These are phyloP conservation scores for Penicillium sp. DNA, from an alignment of 2,329 filamentous ascomycete genomes.

Conservation along the genomic window DNA sequence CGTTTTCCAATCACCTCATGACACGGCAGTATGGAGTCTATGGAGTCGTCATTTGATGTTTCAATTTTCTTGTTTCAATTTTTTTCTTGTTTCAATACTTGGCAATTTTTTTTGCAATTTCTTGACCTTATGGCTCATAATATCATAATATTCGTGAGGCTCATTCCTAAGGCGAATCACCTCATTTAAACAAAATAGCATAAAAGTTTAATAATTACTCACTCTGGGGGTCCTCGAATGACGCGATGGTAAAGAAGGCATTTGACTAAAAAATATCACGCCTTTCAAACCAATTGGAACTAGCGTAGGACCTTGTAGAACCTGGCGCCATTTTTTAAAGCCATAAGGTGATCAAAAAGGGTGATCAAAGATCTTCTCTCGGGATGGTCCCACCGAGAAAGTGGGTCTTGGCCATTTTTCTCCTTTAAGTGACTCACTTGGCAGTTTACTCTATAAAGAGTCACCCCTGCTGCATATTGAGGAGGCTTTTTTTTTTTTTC, in stretches of 20 bases:
- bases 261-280: constrained; percentile 13
- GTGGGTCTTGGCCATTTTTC: constrained; percentile 14
- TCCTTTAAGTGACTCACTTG: constrained; percentile 23
- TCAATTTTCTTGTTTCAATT: constrained; percentile 1
- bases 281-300: constrained; percentile 10
- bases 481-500: constrained; percentile 1
- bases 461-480: constrained; percentile 15
- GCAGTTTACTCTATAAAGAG: constrained; percentile 15
- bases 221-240: background rate
- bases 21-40: constrained; percentile 1
- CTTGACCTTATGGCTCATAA: background rate
- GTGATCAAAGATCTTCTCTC: constrained; percentile 18
- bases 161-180: background rate
- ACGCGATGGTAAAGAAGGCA: background rate
- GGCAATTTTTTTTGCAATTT: background rate
- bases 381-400: constrained; percentile 19
- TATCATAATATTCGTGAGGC: background rate
- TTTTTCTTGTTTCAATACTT: background rate
- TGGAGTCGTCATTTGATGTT: constrained; percentile 10
- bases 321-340: constrained; percentile 8
- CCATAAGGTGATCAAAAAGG: constrained; percentile 10
- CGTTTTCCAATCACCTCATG: background rate
- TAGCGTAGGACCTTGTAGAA: constrained; percentile 6
- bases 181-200: background rate
- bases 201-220: background rate